Base-by-base conservation (phyloP, 768 basidiomycete species). In the Leccinum rimulosum region DNA sequence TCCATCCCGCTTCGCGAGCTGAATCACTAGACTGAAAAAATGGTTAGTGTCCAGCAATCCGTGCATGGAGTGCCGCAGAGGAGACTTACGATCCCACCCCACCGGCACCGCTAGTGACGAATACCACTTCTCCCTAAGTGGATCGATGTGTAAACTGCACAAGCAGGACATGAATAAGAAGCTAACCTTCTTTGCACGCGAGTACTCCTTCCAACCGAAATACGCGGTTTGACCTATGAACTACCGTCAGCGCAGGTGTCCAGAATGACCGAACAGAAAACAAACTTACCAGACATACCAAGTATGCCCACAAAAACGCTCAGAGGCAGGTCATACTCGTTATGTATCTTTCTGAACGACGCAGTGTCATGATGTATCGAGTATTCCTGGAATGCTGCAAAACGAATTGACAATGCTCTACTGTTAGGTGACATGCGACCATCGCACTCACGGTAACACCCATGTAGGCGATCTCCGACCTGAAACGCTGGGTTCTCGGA, bases 1-100 rank as follows among this genome's bases (percentile, higher is more conserved):
- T 3, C 82, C 82, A n/a, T 81, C 77, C 0, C 64, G 61, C 53
- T 84, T 83, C 0, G 82, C 81, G 6, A 83, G 67, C 57, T 84
- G 82, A 49, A 82, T 77, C 19, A 83, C 79, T 12, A 83, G 49
- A 1, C 80, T 82, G 38, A 14, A 10, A 14, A 15, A 30, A 45
- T 1, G 6, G 30, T 2, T 2, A 7, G 6, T 17, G 12, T 67
- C 28, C 52, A 28, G 3, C 6, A 5, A 14, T 30, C 50, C 48
- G 5, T 14, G n/a, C 19, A n/a, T 15, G 10, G 33, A 12, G 55
- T 54, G 0, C 14, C 14, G 4, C 45, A 22, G 11, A 30, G 6
- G 1, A 74, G 27, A 49, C 84, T 47, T 66, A 85, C 82, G 83
- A 82, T 61, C 88, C 88, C 30, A 91, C 87, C 15, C 85, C 74